phyloP scores from a whole-genome alignment of 306 rosid genomes.

The Gynostemma pentaphyllum region DNA sequence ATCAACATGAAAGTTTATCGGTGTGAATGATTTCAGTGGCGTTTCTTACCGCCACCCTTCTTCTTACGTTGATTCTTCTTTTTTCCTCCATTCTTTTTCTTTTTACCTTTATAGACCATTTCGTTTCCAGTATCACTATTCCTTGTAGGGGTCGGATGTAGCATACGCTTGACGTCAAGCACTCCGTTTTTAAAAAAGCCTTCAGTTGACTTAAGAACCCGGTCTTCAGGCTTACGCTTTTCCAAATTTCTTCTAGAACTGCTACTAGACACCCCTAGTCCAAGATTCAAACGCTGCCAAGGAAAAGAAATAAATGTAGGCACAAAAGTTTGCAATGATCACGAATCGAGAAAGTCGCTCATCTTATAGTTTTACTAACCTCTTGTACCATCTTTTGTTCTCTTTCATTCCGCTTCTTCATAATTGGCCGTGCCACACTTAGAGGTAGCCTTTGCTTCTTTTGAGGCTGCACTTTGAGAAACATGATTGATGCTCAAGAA shows the following conservation, averaged over 20 bases:
- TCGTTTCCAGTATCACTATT: slow-evolving; percentile 10
- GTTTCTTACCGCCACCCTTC: slow-evolving; percentile 33
- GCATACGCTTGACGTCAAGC: slow-evolving; percentile 58
- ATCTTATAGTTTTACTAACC: slow-evolving; percentile 22
- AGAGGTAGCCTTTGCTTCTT: slow-evolving; percentile 58
- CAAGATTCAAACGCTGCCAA: slow-evolving; percentile 35
- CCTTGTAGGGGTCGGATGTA: slow-evolving; percentile 30
- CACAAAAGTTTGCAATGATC: background rate
- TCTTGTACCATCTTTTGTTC: slow-evolving; percentile 56
- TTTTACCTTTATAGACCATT: slow-evolving; percentile 6
- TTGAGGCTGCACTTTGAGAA: slow-evolving; percentile 29
- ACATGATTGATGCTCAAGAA: background rate
- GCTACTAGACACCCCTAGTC: slow-evolving; percentile 25
- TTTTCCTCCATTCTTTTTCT: slow-evolving; percentile 26
- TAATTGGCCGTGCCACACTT: slow-evolving; percentile 58
- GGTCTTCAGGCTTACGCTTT: slow-evolving; percentile 44
- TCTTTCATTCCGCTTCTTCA: slow-evolving; percentile 68
- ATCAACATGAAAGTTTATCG: background rate
- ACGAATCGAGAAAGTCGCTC: background rate
- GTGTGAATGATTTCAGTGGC: slow-evolving; percentile 8
- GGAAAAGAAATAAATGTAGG: slow-evolving; percentile 3
- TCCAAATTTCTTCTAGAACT: slow-evolving; percentile 27
- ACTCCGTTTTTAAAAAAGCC: slow-evolving; percentile 66
- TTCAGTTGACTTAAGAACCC: slow-evolving; percentile 43
- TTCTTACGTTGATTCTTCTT: slow-evolving; percentile 20